A percentile compares a stretch with the other conserved stretches of the same genome.
Conservation (phyloP, 192 early-diverging fungal genomes). For the Backusella liffmaniae region DNA sequence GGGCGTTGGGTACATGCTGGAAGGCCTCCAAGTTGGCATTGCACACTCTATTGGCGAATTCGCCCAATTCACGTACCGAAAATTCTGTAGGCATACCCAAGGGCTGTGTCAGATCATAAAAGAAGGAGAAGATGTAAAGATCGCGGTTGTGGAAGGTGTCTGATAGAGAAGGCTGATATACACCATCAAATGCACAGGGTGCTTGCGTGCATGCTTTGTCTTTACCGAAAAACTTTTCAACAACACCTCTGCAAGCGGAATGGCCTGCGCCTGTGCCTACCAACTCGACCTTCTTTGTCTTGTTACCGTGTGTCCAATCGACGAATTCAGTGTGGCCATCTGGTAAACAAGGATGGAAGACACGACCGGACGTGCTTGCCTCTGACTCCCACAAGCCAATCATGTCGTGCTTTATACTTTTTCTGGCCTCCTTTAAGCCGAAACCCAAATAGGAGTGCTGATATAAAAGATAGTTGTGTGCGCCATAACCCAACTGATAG, state of each 20-base stretch:
- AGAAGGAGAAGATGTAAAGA: slow-evolving; percentile 94
- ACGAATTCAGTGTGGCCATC: slow-evolving; percentile 57
- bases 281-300: slow-evolving; percentile 29
- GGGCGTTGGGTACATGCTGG: slow-evolving; percentile 55
- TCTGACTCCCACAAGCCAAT: slow-evolving; percentile 30
- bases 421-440: slow-evolving; percentile 86
- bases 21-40: slow-evolving; percentile 40
- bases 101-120: slow-evolving; percentile 85
- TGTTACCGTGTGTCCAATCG: slow-evolving; percentile 5
- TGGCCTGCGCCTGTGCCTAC: slow-evolving; percentile 61
- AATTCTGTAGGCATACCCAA: slow-evolving; percentile 73
- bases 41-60: slow-evolving; percentile 71
- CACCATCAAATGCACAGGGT: slow-evolving; percentile 90
- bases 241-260: slow-evolving; percentile 49
- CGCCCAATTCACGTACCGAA: slow-evolving; percentile 64
- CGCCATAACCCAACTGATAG: slow-evolving; percentile 68
- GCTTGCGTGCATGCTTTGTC: slow-evolving; percentile 49
- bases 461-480: slow-evolving; percentile 77
- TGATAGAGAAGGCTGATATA: slow-evolving; percentile 82
- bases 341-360: slow-evolving; percentile 70
- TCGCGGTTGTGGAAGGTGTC: slow-evolving; percentile 69
- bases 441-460: slow-evolving; percentile 96
- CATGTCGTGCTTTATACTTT: slow-evolving; percentile 61
- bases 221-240: slow-evolving; percentile 76
- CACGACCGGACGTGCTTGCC: slow-evolving; percentile 34